Evolutionary conservation across 2,329 filamentous ascomycete genomes (phyloP).

Genomic region (Thermothelomyces thermophilus): DNA sequence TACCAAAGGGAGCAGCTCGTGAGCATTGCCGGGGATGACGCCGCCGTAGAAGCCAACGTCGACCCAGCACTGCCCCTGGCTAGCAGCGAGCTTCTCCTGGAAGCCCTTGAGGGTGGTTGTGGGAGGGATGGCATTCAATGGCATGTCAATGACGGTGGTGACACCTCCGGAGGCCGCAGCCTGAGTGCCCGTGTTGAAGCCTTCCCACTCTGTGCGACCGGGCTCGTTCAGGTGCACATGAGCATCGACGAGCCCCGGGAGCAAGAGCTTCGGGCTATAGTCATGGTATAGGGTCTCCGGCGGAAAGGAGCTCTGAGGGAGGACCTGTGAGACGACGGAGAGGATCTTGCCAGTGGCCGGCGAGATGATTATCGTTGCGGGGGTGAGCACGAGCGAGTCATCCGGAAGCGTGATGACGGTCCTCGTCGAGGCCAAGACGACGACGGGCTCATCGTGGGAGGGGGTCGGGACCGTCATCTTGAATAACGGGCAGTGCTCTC

Average conservation of each 20-base stretch:
- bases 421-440: slow-evolving; percentile 76
- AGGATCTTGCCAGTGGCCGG: slow-evolving; percentile 76
- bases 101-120: slow-evolving; percentile 83
- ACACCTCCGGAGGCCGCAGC: slow-evolving; percentile 94
- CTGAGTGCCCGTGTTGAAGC: slow-evolving; percentile 89
- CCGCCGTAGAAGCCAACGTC: slow-evolving; percentile 99
- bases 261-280: slow-evolving; percentile 74
- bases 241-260: slow-evolving; percentile 90
- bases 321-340: slow-evolving; percentile 63
- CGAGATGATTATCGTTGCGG: slow-evolving; percentile 78
- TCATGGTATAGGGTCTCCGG: slow-evolving; percentile 67
- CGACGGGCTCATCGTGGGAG: slow-evolving; percentile 40
- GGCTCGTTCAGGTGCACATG: slow-evolving; percentile 98
- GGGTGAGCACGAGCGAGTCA: slow-evolving; percentile 57
- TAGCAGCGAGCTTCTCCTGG: slow-evolving; percentile 77
- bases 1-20: slow-evolving; percentile 72
- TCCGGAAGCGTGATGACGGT: slow-evolving; percentile 69
- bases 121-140: slow-evolving; percentile 90
- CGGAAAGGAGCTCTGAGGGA: slow-evolving; percentile 72
- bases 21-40: slow-evolving; percentile 80
- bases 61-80: slow-evolving; percentile 87
- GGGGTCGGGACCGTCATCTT: slow-evolving; percentile 29
- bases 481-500: not conserved
- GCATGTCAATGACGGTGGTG: slow-evolving; percentile 97
- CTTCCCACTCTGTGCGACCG: slow-evolving; percentile 95